Percentiles rank a stretch among this genome's conserved stretches.
These are phyloP conservation scores for Protea cynaroides DNA, from an alignment of 164 flowering plant species.

Conservation along the genomic window DNA sequence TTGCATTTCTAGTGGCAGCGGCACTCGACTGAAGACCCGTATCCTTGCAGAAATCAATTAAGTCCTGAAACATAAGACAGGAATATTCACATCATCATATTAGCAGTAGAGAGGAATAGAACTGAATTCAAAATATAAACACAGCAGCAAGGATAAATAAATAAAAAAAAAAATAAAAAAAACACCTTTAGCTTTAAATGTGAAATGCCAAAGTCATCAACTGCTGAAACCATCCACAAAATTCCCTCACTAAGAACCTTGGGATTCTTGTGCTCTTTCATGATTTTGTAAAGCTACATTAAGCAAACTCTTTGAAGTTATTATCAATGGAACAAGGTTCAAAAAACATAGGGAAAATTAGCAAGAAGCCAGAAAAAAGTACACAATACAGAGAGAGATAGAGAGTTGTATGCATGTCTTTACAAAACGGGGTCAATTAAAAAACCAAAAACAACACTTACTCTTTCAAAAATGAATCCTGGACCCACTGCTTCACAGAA, in stretches of 20 bases:
- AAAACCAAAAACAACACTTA: conserved; percentile 28
- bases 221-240: conserved; percentile 92
- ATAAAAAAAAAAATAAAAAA: conserved; percentile 17
- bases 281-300: conserved; percentile 78
- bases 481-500: conserved; percentile 98
- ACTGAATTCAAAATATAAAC: neutral
- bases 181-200: conserved; percentile 83
- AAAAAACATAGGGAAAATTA: neutral
- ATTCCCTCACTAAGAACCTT: conserved; percentile 98
- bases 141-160: neutral
- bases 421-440: neutral
- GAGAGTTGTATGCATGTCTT: neutral
- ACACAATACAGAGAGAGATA: neutral
- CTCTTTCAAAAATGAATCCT: conserved; percentile 93
- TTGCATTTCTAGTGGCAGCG: conserved; percentile 91
- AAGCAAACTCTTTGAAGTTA: neutral
- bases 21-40: conserved; percentile 94
- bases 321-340: neutral
- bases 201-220: conserved; percentile 88
- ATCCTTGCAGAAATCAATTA: conserved; percentile 96
- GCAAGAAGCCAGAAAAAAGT: neutral
- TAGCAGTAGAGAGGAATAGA: neutral
- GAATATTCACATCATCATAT: neutral
- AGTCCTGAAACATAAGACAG: conserved; percentile 46
- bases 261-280: conserved; percentile 99